Evolutionary conservation across 768 basidiomycete species (phyloP).

Genomic region (Leccinum aurantiacum): DNA sequence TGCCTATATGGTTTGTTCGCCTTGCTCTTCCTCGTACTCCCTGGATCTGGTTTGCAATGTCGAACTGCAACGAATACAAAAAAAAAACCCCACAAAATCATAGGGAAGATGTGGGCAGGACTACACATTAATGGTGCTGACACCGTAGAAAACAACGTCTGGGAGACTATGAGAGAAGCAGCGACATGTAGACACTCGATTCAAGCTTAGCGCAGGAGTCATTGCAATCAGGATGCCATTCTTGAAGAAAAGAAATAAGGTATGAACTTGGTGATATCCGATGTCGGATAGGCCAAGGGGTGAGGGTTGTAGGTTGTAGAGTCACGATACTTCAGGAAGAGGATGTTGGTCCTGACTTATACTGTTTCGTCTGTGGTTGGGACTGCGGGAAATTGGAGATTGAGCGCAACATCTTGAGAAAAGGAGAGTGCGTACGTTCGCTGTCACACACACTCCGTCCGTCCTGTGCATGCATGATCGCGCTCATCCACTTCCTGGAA

Average conservation of each 20-base stretch:
- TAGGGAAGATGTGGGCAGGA: slow-evolving; percentile 22
- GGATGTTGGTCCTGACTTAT: too few species aligned
- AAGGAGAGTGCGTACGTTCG: too few species aligned
- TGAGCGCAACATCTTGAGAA: too few species aligned
- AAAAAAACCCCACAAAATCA: slow-evolving; percentile 35
- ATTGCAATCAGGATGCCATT: slow-evolving; percentile 47
- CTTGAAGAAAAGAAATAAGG: slow-evolving; percentile 43
- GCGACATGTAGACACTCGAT: background rate
- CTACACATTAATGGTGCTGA: slow-evolving; percentile 30
- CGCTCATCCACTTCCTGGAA: too few species aligned
- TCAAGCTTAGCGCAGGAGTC: slow-evolving; percentile 41
- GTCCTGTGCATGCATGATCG: too few species aligned
- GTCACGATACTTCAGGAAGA: slow-evolving; percentile 12
- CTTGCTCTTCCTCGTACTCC: slow-evolving; percentile 39
- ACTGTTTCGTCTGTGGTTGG: too few species aligned
- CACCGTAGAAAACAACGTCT: background rate
- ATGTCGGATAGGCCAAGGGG: slow-evolving; percentile 5
- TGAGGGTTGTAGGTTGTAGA: slow-evolving; percentile 2
- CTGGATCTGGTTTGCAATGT: slow-evolving; percentile 24
- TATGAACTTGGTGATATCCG: slow-evolving; percentile 22
- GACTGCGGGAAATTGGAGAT: too few species aligned
- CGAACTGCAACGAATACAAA: slow-evolving; percentile 43
- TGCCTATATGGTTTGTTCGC: slow-evolving; percentile 47
- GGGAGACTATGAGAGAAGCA: background rate
- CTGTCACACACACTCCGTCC: too few species aligned